Percentiles rank a stretch among this genome's conserved stretches.
phyloP scores from a whole-genome alignment of 2,329 filamentous ascomycete species.

The Ophiostoma novo-ulmi region DNA sequence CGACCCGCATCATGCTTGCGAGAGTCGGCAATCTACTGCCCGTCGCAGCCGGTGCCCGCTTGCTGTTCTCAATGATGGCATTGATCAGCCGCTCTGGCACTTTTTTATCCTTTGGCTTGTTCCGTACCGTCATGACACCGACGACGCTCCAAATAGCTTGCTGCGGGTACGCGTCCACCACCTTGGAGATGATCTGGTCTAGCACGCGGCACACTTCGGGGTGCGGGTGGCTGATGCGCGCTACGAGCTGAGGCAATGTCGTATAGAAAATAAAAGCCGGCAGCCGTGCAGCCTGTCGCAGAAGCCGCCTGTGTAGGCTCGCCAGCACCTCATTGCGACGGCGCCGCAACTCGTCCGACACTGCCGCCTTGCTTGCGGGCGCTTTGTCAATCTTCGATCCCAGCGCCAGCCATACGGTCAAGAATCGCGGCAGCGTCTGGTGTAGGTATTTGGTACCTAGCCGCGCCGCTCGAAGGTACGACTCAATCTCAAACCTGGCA shows the following conservation, averaged over 20 bases:
- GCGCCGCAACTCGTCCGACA: conserved; percentile 48
- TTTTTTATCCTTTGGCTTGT: conserved; percentile 51
- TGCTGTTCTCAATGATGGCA: conserved; percentile 26
- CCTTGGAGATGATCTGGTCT: conserved; percentile 73
- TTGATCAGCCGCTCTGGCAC: conserved; percentile 54
- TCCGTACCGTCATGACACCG: conserved; percentile 63
- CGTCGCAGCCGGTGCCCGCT: not conserved
- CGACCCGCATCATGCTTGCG: conserved; percentile 34
- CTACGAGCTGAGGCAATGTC: conserved; percentile 84
- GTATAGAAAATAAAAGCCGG: conserved; percentile 77
- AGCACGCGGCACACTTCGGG: conserved; percentile 69
- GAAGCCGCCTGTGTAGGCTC: conserved; percentile 66
- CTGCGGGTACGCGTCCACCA: conserved; percentile 80
- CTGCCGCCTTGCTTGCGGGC: conserved; percentile 50
- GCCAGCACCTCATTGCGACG: conserved; percentile 61
- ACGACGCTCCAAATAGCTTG: conserved; percentile 90
- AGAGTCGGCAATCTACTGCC: conserved; percentile 12
- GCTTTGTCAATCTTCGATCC: conserved; percentile 67
- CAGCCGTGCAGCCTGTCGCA: conserved; percentile 69
- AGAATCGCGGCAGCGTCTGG: conserved; percentile 82
- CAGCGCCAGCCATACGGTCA: conserved; percentile 93
- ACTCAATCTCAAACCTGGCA: conserved; percentile 85
- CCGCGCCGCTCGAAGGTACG: conserved; percentile 79
- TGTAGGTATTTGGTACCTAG: conserved; percentile 95
- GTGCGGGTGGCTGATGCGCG: conserved; percentile 88